Base-by-base conservation (phyloP, 2,329 filamentous ascomycete species). In the Endothia cerciana region DNA sequence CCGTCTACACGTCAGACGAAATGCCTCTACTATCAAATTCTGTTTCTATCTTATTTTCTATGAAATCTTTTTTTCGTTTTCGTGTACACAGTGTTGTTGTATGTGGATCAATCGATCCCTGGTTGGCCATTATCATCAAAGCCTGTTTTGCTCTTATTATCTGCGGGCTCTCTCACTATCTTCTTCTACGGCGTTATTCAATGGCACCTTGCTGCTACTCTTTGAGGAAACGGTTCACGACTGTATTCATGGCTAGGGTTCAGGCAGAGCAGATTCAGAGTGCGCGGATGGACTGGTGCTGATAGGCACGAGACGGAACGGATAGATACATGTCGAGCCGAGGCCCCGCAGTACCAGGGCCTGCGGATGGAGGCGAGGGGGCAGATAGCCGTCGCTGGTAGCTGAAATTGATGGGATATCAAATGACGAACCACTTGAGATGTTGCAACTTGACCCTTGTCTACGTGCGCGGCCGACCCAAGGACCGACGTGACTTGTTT, bases 221-320 rank as follows among this genome's bases (percentile, higher is more conserved):
- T 41, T 40, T 30, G 22, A 38, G 53, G 61, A 47, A 65, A 61
- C 49, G 66, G 63, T 49, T 65, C 36, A 65, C 57, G 63, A 67
- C 60, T 60, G 65, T 57, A 41, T 59, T 45, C 40, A 17, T 41
- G 33, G 40, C 4, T 19, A 65, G 51, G 65, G 65, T 51, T 19
- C 40, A 41, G 59, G 65, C 41, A 60, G n/a, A 63, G 60, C 30
- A 60, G 40, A 63, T 38, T 63, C 38, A 36, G 60, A 10, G 40
- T n/a, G 45, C 7, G 41, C 28, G 59, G 38, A 13, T 5, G 17
- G 53, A 4, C 10, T 28, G 7, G 11, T 38, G 53, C 6, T 19
- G 30, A n/a, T 7, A 10, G 17, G 22, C 30, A 22, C 28, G 28
- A 36, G 30, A 25, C 17, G 53, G 30, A 36, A 56, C 17, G 33